A percentile compares a stretch with the other conserved stretches of the same genome.
Evolutionary conservation across 1,139 yeast genomes (phyloP).

Genomic region (Blastobotrys buckinghamii): DNA sequence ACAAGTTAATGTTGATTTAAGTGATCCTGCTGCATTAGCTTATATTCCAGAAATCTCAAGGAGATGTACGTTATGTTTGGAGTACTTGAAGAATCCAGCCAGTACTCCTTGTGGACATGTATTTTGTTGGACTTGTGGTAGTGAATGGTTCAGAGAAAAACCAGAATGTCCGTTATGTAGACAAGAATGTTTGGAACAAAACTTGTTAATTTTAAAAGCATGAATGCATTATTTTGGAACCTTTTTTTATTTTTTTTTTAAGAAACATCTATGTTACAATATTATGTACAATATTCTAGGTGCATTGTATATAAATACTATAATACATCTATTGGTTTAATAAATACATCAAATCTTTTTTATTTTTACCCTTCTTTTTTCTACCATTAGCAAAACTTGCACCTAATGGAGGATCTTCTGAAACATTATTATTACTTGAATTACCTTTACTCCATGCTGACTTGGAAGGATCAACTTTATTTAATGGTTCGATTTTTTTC

Average conservation of each 20-base stretch:
- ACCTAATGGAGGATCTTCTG: constrained; percentile 3
- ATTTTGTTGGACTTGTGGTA: constrained; percentile 88
- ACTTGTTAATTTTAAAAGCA: constrained; percentile 55
- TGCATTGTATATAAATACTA: neutral
- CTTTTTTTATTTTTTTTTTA: neutral
- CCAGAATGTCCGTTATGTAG: constrained; percentile 93
- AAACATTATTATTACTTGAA: neutral
- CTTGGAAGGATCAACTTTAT: neutral
- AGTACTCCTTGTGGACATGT: constrained; percentile 89
- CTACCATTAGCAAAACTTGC: constrained; percentile 7
- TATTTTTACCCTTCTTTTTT: constrained; percentile 23
- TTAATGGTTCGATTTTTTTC: constrained; percentile 7
- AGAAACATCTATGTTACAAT: too few relatives aligned
- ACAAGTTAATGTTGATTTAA: constrained; percentile 40
- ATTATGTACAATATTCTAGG: neutral
- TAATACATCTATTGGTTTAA: neutral
- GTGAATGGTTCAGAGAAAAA: constrained; percentile 81
- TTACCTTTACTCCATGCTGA: neutral
- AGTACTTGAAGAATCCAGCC: constrained; percentile 74
- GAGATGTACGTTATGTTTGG: constrained; percentile 76
- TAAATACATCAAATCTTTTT: constrained; percentile 18
- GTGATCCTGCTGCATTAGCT: constrained; percentile 52
- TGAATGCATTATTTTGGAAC: neutral
- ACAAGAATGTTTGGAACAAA: constrained; percentile 67
- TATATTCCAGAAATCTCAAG: constrained; percentile 69